Base-by-base conservation (phyloP, 108 stramenopile genomes). In the Fistulifera pelliculosa region DNA sequence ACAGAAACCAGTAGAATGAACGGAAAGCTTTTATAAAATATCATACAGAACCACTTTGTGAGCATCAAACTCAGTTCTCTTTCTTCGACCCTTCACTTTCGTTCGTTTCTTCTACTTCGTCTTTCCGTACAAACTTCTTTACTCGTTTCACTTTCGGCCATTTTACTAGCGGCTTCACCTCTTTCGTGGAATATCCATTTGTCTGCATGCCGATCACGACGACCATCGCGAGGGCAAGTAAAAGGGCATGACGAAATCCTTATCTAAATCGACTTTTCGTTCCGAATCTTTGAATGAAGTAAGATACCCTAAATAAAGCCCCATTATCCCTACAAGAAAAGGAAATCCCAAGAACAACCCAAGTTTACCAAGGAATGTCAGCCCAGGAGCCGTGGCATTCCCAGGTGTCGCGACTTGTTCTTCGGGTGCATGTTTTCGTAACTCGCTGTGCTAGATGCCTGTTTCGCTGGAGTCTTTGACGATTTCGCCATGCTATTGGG, bases 121-220 rank as follows among this genome's bases (percentile, higher is more conserved):
- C 18, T 66, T 56, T 41, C 77, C 3, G 75, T 0, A 73, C 47
- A 13, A 80, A 27, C 61, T 74, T 74, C 52, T 38, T 61, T 38
- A 54, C 48, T 54, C 68, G 69, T 50, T 55, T 54, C 0, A 75
- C 71, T 49, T 79, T 79, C 10, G 77, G 77, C 77, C 77, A 79
- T 8, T 38, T 15, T n/a, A 79, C 49, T 2, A 66, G 42, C 25
- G 68, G 58, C 21, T 60, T 59, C 19, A 58, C 54, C 31, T 70
- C 25, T 0, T 19, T 49, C 3, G 56, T 58, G 24, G 59, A 41
- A 56, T 61, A 80, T 10, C 79, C 79, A 10, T 41, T 54, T 0
- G 82, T 84, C 49, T 84, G 82, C 54, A 84, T 75, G 28, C 76
- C 78, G 27, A 84, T 23, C 41, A 80, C 76, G 35, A 84, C 47